These are phyloP conservation scores for Colletotrichum sp. DNA, from an alignment of 2,329 filamentous ascomycete genomes.

Conservation along the genomic window DNA sequence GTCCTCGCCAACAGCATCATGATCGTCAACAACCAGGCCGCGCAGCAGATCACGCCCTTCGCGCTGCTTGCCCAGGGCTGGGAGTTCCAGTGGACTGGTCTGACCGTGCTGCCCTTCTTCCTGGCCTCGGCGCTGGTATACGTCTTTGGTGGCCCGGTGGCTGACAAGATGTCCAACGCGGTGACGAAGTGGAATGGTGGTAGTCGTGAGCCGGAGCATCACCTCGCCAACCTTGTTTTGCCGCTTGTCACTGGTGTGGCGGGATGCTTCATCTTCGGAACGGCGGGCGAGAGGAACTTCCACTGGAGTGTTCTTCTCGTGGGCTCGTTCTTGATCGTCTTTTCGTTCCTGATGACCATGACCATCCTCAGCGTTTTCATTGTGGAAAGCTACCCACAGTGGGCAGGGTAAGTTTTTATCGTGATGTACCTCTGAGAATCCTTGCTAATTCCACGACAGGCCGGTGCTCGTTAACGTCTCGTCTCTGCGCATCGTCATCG, in stretches of 20 bases:
- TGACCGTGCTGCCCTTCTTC: constrained; percentile 29
- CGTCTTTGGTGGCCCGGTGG: constrained; percentile 32
- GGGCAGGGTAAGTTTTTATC: not conserved
- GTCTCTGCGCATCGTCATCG: constrained; percentile 33
- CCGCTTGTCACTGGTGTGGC: constrained; percentile 31
- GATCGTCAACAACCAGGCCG: constrained; percentile 32
- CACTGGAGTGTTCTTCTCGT: constrained; percentile 31
- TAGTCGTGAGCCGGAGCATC: constrained; percentile 36
- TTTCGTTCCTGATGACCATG: constrained; percentile 31
- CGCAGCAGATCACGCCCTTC: constrained; percentile 25
- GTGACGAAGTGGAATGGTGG: constrained; percentile 30
- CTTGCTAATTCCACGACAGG: constrained; percentile 14
- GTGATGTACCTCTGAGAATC: rapidly evolving
- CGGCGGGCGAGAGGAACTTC: constrained; percentile 27
- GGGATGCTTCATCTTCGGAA: constrained; percentile 36
- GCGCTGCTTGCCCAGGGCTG: constrained; percentile 25
- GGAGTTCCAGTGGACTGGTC: constrained; percentile 32
- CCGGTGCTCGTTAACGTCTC: constrained; percentile 37
- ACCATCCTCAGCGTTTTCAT: constrained; percentile 34
- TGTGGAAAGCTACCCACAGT: constrained; percentile 35
- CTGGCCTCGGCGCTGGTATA: constrained; percentile 22
- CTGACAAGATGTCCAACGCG: constrained; percentile 30
- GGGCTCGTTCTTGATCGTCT: constrained; percentile 31
- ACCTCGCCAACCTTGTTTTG: constrained; percentile 33
- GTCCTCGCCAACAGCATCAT: constrained; percentile 33